Evolutionary conservation across 441 rosid species (phyloP), one percentile per base, ranked within the genome.

Genomic region (Mallotus japonicus): DNA sequence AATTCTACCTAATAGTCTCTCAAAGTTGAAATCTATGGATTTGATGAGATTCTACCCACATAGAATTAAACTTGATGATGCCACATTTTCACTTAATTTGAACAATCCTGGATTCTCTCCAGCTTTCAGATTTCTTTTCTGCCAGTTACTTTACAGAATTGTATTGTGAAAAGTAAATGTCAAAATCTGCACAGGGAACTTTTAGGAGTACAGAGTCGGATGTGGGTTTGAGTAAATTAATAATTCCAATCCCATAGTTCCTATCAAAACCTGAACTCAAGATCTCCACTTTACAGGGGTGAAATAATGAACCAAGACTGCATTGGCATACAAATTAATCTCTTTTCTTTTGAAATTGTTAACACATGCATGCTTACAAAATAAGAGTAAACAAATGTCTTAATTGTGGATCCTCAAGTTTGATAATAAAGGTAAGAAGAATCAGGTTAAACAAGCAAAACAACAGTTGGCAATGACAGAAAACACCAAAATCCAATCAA

Each of bases 401-500:
- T 69, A 56, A 69, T 19, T 69, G n/a, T 12, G 59, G 56, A 73
- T 65, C 12, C 63, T 65, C 55, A 44, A 24, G 44, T 64, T 17
- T 22, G 22, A 42, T 63, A 60, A 42, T 70, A 14, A 61, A 50
- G 58, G 22, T 60, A 32, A 51, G 28, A 47, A 13, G 15, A 68
- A 32, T 49, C 11, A n/a, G 15, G 55, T 44, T 62, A 13, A 51
- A 24, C 55, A 44, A 69, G n/a, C 13, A 62, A 32, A 62, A 42
- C 34, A 50, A 42, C 54, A 51, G 64, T 24, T 70, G 67, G n/a
- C 57, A 17, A 1, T n/a, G 40, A 15, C 28, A 54, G 14, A n/a
- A 49, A 73, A 69, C 46, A 28, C 65, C 72, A 65, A 70, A 62
- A 70, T 20, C 54, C 62, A 46, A 65, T 70, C 66, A 65, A 73